These are phyloP conservation scores for Claviceps africana DNA, from an alignment of 2,329 filamentous ascomycete genomes.

Conservation along the genomic window DNA sequence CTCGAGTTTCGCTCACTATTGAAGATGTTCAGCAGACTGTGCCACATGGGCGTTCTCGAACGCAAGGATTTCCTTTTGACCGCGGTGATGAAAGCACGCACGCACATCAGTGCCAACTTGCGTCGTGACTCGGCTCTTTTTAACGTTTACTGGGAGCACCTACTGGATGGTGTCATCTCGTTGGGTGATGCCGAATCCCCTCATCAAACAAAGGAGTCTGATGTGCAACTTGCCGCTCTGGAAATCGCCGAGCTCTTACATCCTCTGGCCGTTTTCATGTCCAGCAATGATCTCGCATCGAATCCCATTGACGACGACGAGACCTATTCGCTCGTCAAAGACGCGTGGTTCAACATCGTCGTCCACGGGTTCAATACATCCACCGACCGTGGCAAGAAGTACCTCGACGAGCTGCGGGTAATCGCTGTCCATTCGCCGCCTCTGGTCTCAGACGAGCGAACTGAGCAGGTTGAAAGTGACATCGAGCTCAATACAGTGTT, in stretches of 20 bases:
- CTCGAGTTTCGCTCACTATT: conserved; percentile 76
- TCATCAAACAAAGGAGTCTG: conserved; percentile 58
- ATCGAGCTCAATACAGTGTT: conserved; percentile 93
- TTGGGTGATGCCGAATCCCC: conserved; percentile 74
- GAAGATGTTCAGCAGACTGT: conserved; percentile 66
- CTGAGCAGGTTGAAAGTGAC: conserved; percentile 85
- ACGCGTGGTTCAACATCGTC: conserved; percentile 97
- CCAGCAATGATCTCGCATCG: conserved; percentile 43
- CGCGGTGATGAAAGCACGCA: conserved; percentile 66
- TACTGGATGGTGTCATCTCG: conserved; percentile 77
- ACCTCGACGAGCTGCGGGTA: conserved; percentile 63
- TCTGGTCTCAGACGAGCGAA: conserved; percentile 74
- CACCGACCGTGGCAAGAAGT: conserved; percentile 58
- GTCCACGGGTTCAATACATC: conserved; percentile 77
- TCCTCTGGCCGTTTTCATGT: conserved; percentile 75
- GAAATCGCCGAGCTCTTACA: conserved; percentile 81
- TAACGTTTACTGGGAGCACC: conserved; percentile 67
- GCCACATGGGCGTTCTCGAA: conserved; percentile 57
- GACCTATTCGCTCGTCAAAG: conserved; percentile 59
- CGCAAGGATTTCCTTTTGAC: conserved; percentile 53
- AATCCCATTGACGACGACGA: conserved; percentile 47
- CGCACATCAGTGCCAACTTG: conserved; percentile 59
- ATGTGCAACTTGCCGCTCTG: conserved; percentile 67
- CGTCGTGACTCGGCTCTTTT: conserved; percentile 60
- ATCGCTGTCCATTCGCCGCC: conserved; percentile 81